Evolutionary conservation across 2,329 filamentous ascomycete genomes (phyloP).

Genomic region (Aquanectria penicillioides): DNA sequence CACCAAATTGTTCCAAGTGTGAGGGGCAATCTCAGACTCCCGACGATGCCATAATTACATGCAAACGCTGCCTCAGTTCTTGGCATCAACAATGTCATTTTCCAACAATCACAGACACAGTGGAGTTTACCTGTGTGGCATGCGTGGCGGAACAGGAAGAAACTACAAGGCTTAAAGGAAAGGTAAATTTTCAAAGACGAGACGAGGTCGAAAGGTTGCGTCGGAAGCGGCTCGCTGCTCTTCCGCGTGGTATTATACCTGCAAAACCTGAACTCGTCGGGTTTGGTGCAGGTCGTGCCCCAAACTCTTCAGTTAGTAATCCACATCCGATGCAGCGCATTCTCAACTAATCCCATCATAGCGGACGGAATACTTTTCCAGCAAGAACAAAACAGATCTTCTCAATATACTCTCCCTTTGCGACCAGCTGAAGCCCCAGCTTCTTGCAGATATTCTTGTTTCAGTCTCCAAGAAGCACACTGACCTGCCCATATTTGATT

Average conservation of each 20-base stretch:
- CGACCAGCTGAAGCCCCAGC: constrained; percentile 53
- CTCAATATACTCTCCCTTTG: constrained; percentile 54
- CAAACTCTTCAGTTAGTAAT: constrained; percentile 48
- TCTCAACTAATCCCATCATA: constrained; percentile 27
- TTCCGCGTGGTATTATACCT: constrained; percentile 46
- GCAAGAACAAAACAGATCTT: constrained; percentile 50
- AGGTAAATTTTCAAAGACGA: constrained; percentile 29
- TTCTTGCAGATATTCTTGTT: constrained; percentile 53
- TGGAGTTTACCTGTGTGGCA: constrained; percentile 30
- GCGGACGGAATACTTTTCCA: constrained; percentile 53
- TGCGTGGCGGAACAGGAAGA: constrained; percentile 29
- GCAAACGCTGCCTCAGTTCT: constrained; percentile 31
- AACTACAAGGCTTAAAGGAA: constrained; percentile 22
- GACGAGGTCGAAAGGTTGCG: constrained; percentile 46
- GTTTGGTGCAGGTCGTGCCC: constrained; percentile 48
- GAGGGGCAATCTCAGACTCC: constrained; percentile 4
- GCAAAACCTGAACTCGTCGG: constrained; percentile 51
- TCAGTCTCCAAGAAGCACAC: constrained; percentile 55
- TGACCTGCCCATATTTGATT: constrained; percentile 54
- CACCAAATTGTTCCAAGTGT: constrained; percentile 31
- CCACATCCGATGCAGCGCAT: not conserved
- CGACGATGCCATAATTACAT: constrained; percentile 27
- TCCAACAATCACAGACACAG: constrained; percentile 16
- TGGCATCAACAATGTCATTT: constrained; percentile 42
- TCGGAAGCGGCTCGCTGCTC: constrained; percentile 43